Base-by-base conservation (phyloP, 2,329 filamentous ascomycete genomes). In the Botrytis elliptica region DNA sequence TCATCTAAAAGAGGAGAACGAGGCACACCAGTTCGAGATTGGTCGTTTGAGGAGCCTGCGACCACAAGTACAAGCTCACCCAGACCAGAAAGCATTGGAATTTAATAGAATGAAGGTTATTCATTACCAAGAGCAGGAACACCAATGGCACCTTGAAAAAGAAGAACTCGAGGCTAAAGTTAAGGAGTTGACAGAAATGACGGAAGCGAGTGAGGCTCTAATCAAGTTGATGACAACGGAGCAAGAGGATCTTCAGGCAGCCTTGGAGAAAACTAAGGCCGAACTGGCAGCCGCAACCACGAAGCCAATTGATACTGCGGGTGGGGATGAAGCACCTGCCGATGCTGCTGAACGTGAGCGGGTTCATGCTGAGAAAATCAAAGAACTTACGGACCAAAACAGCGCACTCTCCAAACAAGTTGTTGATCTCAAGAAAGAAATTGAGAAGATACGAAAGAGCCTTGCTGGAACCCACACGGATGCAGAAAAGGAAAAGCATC, bases 381-480 rank as follows among this genome's bases (percentile, higher is more conserved):
- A 29, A 29, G 10, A n/a, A 20, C 55, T 59, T 29, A n/a, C 18
- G 29, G 22, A 59, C 22, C 22, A 8, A 49, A 36, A 36, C 5
- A n/a, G 22, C 25, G 29, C 10, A 22, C 29, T 49, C 14, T 33
- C 16, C 12, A 25, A 49, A 33, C 9, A 65, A 33, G 16, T 29
- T 25, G 9, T 25, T 20, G 18, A 7, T 16, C 52, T 57, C 36
- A n/a, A 40, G 22, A 7, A 5, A 40, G 60, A 29, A n/a, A 64
- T 10, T n/a, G 42, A 29, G 14, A 44, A 64, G 9, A 16, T 64
- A 44, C 62, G 38, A 44, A n/a, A 42, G 62, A 20, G n/a, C 40
- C 7, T 18, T 20, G 3, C 38, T 42, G 16, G 4, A 33, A 4
- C 5, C 10, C 10, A 1, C n/a, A 7, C 0, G 6, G 25, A n/a